Base-by-base conservation (phyloP, 2,329 filamentous ascomycete species). In the Capronia americana region DNA sequence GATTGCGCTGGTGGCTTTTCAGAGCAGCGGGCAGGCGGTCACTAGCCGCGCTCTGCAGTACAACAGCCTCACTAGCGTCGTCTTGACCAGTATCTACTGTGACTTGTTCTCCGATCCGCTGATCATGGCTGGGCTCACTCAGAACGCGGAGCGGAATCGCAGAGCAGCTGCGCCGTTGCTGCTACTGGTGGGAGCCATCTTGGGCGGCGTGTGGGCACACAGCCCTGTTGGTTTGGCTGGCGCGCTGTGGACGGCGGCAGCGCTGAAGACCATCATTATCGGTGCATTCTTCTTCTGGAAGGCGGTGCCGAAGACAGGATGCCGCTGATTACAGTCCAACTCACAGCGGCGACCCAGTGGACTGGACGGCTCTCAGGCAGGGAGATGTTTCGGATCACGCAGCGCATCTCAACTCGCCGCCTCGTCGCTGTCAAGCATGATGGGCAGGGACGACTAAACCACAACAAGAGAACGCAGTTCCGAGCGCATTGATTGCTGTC, bases 61-160 rank as follows among this genome's bases (percentile, higher is more conserved):
- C 74, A 88, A 87, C 65, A 87, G 88, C 1, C 79, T 94, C 23
- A 93, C 91, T 0, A 92, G 89, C 68, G 91, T 93, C 17, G 92
- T 93, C 2, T 78, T 95, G 66, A 94, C 92, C 0, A 92, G 90
- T 75, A 88, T 92, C 68, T 94, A 93, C 79, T 93, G 90, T 74
- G 92, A 94, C 75, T 74, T 94, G 23, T 92, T 92, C 71, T 90
- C 88, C 1, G 90, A 92, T 73, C 79, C 82, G 10, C 79, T 81
- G 8, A 67, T 88, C n/a, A 76, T 76, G 0, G 69, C 75, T 0
- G 74, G 72, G 1, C 67, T 79, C 1, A 66, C 76, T 12, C 73
- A 76, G 1, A 84, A 87, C 63, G 75, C 81, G 0, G 85, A 87
- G 74, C 77, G 86, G 57, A 86, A 87, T 74, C 78, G 84, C 57